Conservation (phyloP, 2,329 filamentous ascomycete genomes). For the Zymoseptoria passerinii region DNA sequence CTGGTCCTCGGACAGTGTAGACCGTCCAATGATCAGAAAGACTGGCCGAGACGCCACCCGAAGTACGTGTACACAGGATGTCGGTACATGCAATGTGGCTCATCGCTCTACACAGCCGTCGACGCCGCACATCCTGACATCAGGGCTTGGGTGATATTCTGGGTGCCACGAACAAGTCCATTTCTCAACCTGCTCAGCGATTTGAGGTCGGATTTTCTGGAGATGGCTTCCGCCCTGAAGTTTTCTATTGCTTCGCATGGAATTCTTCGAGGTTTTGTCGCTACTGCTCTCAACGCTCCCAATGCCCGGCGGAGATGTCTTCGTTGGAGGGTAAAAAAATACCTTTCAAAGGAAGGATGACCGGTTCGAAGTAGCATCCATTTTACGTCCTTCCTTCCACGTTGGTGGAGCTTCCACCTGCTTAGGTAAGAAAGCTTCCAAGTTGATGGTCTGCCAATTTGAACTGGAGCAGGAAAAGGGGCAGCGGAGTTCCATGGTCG, state of each 20-base stretch:
- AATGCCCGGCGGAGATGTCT: not conserved
- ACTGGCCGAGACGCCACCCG: not conserved
- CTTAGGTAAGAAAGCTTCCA: not conserved
- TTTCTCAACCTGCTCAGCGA: not conserved
- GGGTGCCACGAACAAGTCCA: too few species aligned
- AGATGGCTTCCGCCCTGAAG: not conserved
- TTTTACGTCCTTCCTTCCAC: not conserved
- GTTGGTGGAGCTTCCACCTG: not conserved
- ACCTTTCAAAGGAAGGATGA: too few species aligned
- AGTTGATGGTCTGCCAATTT: not conserved
- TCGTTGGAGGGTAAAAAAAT: too few species aligned
- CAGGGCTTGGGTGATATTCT: not conserved
- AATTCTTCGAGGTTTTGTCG: not conserved
- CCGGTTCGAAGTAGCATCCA: too few species aligned
- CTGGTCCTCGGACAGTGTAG: not conserved
- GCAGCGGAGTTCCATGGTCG: not conserved
- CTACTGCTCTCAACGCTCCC: not conserved
- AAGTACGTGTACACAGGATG: not conserved
- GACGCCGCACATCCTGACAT: not conserved
- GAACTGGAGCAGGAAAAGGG: not conserved
- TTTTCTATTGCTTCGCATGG: not conserved
- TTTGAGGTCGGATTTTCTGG: not conserved
- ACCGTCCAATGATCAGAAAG: not conserved
- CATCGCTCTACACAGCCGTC: not conserved
- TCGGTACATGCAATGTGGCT: not conserved